Conservation (phyloP, 371 early-diverging fungal genomes). For the Funneliformis caledonium region DNA sequence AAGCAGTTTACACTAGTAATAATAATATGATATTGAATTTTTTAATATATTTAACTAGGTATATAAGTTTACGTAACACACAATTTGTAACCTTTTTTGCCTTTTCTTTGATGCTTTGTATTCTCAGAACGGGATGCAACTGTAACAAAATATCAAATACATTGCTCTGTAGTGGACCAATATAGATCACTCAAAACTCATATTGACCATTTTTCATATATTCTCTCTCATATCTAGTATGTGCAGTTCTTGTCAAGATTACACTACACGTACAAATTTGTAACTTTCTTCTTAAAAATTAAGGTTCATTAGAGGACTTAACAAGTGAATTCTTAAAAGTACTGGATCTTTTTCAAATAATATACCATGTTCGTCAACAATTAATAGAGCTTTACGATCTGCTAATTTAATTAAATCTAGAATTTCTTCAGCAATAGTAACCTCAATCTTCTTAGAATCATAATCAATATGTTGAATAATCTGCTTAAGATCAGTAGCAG, state of each 20-base stretch:
- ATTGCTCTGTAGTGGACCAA: slow-evolving; percentile 38
- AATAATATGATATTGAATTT: not conserved
- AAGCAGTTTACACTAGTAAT: slow-evolving; percentile 22
- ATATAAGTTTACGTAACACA: slow-evolving; percentile 41
- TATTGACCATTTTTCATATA: slow-evolving; percentile 33
- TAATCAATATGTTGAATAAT: slow-evolving; percentile 5
- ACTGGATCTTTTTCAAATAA: slow-evolving; percentile 41
- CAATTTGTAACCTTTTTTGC: slow-evolving; percentile 41
- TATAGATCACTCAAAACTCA: slow-evolving; percentile 35
- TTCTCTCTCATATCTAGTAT: slow-evolving; percentile 33
- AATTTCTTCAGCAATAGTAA: slow-evolving; percentile 8
- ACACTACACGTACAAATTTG: slow-evolving; percentile 41
- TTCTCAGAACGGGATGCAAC: slow-evolving; percentile 31
- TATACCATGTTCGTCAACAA: slow-evolving; percentile 43
- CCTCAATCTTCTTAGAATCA: not conserved
- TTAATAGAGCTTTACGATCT: slow-evolving; percentile 38
- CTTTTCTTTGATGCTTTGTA: slow-evolving; percentile 27
- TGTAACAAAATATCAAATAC: slow-evolving; percentile 41
- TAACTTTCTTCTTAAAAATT: slow-evolving; percentile 26
- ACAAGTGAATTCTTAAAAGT: slow-evolving; percentile 13
- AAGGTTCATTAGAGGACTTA: slow-evolving; percentile 40
- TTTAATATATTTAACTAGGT: slow-evolving; percentile 22
- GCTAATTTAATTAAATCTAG: not conserved
- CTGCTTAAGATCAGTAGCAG: slow-evolving; percentile 36
- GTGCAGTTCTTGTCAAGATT: slow-evolving; percentile 30